Evolutionary conservation across 441 rosid genomes (phyloP), one percentile per base, ranked within the genome.

Genomic region (Biscutella laevigata): DNA sequence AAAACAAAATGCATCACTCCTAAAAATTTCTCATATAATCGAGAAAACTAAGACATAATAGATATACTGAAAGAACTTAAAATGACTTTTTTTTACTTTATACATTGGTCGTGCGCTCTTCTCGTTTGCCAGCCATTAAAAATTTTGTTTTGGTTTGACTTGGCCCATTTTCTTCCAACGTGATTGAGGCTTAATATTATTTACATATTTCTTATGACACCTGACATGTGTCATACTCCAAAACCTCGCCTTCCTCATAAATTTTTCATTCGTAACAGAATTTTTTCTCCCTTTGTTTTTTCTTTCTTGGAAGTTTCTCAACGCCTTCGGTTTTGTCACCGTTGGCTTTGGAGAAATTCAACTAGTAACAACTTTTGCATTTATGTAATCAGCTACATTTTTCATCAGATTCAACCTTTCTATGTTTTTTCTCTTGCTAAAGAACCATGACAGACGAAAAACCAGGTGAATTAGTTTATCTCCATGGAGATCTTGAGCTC

Each of bases 401-500:
- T 28, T 28, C 20, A 17, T 1, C 20, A 17, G 3, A 28, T 28
- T 10, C 3, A 7, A 10, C 32, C 11, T 21, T 25, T 14, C 4
- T 9, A 12, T 16, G 20, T 17, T 1, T 17, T 13, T 10, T 6
- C 5, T 25, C 5, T 2, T 19, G 12, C 20, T 17, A 17, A 17
- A 17, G 20, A 17, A 17, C 20, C 8, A 67, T 65, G 78, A 58
- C 52, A 24, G 71, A 61, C 4, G 62, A 56, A 4, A 40, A 20
- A 32, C 8, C 10, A 12, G 43, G 21, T 21, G 4, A 54, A 0
- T 13, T 20, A 9, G 60, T 69, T 6, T 76, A 66, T 38, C 80
- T 88, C 33, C 83, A 88, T 55, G 96, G 96, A 15, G 87, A 83
- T 53, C 76, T 88, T 37, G 86, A 85, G 24, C 59, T 88, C 25